These are phyloP conservation scores for Hypoxylon rubiginosum DNA, from an alignment of 2,329 filamentous ascomycete genomes.

Conservation along the genomic window DNA sequence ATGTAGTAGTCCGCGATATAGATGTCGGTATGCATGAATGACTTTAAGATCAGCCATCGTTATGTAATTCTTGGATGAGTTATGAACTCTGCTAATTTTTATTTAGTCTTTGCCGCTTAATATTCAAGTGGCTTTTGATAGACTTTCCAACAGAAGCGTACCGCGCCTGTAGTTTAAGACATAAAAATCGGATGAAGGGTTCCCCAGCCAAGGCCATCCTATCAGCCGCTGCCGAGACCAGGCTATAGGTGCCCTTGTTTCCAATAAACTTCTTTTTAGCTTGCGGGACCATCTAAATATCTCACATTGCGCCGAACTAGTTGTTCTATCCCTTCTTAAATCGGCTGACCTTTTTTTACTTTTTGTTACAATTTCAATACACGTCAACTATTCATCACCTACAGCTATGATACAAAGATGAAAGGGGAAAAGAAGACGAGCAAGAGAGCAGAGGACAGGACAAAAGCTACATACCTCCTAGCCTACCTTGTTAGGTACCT, in stretches of 20 bases:
- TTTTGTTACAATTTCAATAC: background rate
- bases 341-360: background rate
- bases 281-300: background rate
- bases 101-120: too few species aligned
- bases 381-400: background rate
- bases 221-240: constrained; percentile 33
- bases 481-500: too few species aligned
- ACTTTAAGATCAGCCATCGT: constrained; percentile 60
- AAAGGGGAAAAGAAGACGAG: background rate
- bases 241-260: constrained; percentile 5
- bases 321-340: background rate
- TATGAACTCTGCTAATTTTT: background rate
- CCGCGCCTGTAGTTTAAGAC: background rate
- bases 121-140: background rate
- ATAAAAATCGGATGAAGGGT: constrained; percentile 22
- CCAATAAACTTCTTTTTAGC: constrained; percentile 17
- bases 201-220: constrained; percentile 18
- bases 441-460: background rate
- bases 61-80: background rate
- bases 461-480: background rate
- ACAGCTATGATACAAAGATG: constrained; percentile 1
- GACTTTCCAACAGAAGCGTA: background rate
- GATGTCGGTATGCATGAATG: constrained; percentile 75
- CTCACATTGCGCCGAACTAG: background rate
- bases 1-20: constrained; percentile 76